Percentiles rank a stretch among this genome's conserved stretches.
phyloP scores from a whole-genome alignment of 1,284 basidiomycete species.

The Heliocybe sulcata region DNA sequence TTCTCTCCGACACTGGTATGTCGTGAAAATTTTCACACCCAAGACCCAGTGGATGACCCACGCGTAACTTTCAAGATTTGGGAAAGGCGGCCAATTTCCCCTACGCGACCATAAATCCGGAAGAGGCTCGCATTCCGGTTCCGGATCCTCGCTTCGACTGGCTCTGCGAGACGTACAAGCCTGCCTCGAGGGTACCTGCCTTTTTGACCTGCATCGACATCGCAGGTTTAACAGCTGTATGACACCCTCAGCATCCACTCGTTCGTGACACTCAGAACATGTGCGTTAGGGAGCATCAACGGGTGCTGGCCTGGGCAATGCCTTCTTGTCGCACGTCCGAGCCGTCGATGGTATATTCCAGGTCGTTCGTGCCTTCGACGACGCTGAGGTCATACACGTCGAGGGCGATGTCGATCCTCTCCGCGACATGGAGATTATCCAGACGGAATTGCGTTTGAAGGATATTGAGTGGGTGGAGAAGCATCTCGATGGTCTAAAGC shows the following conservation, averaged over 20 bases:
- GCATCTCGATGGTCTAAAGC: slow-evolving; percentile 75
- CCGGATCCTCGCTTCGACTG: slow-evolving; percentile 94
- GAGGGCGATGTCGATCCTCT: slow-evolving; percentile 96
- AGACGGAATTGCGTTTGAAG: slow-evolving; percentile 89
- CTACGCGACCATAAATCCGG: slow-evolving; percentile 77
- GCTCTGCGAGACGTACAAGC: slow-evolving; percentile 91
- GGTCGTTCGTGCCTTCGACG: slow-evolving; percentile 96
- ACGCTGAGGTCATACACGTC: slow-evolving; percentile 98
- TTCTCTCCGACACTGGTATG: slow-evolving; percentile 83
- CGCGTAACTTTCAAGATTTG: slow-evolving; percentile 51
- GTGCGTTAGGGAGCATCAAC: slow-evolving; percentile 82
- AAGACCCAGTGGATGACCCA: slow-evolving; percentile 2
- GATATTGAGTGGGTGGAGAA: slow-evolving; percentile 99
- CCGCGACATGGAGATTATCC: slow-evolving; percentile 98
- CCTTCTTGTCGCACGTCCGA: slow-evolving; percentile 96
- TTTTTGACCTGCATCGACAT: slow-evolving; percentile 99
- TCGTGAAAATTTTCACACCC: slow-evolving; percentile 10
- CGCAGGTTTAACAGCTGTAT: slow-evolving; percentile 90
- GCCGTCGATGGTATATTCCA: slow-evolving; percentile 99
- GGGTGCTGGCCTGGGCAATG: slow-evolving; percentile 96
- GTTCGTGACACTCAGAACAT: slow-evolving; percentile 6
- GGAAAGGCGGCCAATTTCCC: slow-evolving; percentile 99
- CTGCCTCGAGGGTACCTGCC: slow-evolving; percentile 82
- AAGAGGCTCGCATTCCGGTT: slow-evolving; percentile 93
- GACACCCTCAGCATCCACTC: slow-evolving; percentile 17